Evolutionary conservation across 306 rosid genomes (phyloP).

Genomic region (Quillaja saponaria): DNA sequence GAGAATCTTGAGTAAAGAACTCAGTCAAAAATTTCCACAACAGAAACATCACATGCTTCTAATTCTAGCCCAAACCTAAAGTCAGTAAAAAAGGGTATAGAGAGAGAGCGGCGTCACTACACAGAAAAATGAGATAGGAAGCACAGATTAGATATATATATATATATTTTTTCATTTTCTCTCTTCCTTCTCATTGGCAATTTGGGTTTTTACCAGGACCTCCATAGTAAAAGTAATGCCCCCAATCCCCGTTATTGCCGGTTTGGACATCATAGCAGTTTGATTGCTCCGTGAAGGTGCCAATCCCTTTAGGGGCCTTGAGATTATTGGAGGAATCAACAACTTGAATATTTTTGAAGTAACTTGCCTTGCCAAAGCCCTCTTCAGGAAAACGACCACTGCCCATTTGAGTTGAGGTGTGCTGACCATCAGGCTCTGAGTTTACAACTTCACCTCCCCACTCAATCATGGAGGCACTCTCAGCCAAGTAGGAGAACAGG

Average conservation of each 20-base stretch:
- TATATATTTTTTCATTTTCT: background rate
- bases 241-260: conserved; percentile 94
- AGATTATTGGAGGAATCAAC: conserved; percentile 94
- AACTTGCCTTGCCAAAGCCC: conserved; percentile 90
- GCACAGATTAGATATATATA: no score
- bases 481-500: conserved; percentile 89
- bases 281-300: conserved; percentile 85
- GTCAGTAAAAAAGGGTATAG: conserved; percentile 33
- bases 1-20: conserved; percentile 55
- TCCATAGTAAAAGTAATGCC: conserved; percentile 96
- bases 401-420: conserved; percentile 95
- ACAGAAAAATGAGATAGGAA: conserved; percentile 19
- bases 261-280: conserved; percentile 97
- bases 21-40: conserved; percentile 87
- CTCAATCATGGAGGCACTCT: conserved; percentile 95
- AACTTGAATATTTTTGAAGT: conserved; percentile 87
- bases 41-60: conserved; percentile 40
- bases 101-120: conserved; percentile 46
- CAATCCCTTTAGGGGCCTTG: conserved; percentile 79
- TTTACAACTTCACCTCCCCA: conserved; percentile 99
- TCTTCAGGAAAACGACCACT: conserved; percentile 94
- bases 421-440: conserved; percentile 74
- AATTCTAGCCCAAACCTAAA: conserved; percentile 35
- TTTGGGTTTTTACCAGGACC: conserved; percentile 93
- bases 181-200: conserved; percentile 47